Conservation (phyloP, 2,329 filamentous ascomycete species). For the Arachnopeziza araneosa region DNA sequence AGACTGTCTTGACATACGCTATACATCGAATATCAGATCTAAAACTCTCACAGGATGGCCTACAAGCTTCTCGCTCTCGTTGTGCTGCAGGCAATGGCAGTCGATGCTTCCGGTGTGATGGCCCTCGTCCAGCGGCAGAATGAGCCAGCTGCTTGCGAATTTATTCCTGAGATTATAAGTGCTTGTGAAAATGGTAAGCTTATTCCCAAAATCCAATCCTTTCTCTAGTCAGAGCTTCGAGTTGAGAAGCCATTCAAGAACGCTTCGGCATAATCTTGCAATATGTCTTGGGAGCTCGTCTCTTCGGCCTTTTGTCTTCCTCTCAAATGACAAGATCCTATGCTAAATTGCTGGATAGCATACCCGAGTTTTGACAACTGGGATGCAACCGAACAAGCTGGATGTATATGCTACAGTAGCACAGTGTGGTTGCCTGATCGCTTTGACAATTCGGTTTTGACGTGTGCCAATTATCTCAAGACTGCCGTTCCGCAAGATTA, state of each 20-base stretch:
- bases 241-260: too few relatives aligned
- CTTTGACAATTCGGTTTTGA: constrained; percentile 8
- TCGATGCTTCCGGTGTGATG: not conserved
- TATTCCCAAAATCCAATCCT: too few relatives aligned
- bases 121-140: not conserved
- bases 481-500: constrained; percentile 9
- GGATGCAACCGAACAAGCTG: constrained; percentile 1
- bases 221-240: too few relatives aligned
- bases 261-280: too few relatives aligned
- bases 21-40: not conserved
- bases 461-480: constrained; percentile 6
- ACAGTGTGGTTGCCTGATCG: constrained; percentile 1
- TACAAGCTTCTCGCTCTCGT: not conserved
- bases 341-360: too few relatives aligned
- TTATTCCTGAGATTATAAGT: not conserved
- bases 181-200: not conserved
- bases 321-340: too few relatives aligned
- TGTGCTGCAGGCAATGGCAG: not conserved
- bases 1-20: not conserved
- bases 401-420: constrained; percentile 9
- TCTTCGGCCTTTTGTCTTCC: too few relatives aligned
- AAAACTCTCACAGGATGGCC: not conserved
- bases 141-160: not conserved
- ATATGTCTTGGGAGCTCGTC: too few relatives aligned
- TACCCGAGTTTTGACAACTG: not conserved